phyloP scores from a whole-genome alignment of 441 rosid genomes.

The Geranium incanum region DNA sequence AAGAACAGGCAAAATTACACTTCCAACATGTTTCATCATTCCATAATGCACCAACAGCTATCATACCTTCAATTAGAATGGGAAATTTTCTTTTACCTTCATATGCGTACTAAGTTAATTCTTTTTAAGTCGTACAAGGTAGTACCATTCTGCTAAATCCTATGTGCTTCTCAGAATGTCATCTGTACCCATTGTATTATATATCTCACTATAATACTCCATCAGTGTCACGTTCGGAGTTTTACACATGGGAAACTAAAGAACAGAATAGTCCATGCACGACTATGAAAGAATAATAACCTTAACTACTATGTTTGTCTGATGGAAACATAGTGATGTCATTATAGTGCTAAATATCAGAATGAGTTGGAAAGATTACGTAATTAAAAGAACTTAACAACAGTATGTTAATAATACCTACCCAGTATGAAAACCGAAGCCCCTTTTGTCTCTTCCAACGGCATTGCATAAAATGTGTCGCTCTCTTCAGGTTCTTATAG shows the following conservation, averaged over 20 bases:
- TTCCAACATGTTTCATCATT: no score
- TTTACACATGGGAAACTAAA: background rate
- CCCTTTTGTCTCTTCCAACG: conserved; percentile 89
- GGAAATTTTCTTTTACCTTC: background rate
- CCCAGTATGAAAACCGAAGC: conserved; percentile 92
- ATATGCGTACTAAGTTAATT: background rate
- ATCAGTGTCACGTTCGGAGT: background rate
- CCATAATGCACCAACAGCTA: no score
- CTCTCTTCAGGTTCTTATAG: conserved; percentile 70
- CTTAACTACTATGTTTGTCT: background rate
- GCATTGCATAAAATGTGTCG: conserved; percentile 61
- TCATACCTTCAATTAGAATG: background rate
- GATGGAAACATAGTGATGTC: background rate
- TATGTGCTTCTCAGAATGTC: background rate
- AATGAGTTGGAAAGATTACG: background rate
- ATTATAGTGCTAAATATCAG: background rate
- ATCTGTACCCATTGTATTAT: background rate
- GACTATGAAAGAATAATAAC: background rate
- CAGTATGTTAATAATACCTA: conserved; percentile 17
- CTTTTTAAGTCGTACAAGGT: background rate
- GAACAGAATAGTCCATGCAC: background rate
- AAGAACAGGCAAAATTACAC: no score
- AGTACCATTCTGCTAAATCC: background rate
- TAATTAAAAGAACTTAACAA: background rate
- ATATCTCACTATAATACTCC: background rate